Base-by-base conservation (phyloP, 2,329 filamentous ascomycete species). In the Penicillium vulpinum region DNA sequence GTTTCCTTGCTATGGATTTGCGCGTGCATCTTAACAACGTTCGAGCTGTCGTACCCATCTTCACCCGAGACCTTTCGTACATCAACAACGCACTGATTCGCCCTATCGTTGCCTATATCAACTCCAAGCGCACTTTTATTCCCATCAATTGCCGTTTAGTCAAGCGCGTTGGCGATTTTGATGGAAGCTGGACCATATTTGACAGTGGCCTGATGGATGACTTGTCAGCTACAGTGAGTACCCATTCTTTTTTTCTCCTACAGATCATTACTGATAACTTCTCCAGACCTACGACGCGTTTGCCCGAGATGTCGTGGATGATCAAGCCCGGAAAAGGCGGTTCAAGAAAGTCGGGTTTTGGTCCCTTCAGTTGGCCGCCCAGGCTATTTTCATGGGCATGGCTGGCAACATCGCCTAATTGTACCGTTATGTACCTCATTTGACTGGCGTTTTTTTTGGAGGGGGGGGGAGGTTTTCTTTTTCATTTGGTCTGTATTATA, bases 41-140 rank as follows among this genome's bases (percentile, higher is more conserved):
- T 43, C 91, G 92, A 65, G 94, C 94, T 28, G 88, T 89, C 3
- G 92, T 99, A 1, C 94, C 94, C 0, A 83, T 97, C 49, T 97
- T 99, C 77, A 96, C 90, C 1, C 88, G 86, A 16, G 89, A 97
- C 70, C 85, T 97, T 47, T 95, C 91, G 0, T 99, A 97, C 73
- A 89, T 97, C 68, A 97, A 97, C 75, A 95, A 96, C 73, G 92
- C 94, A 2, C 86, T 97, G 5, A 91, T 97, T 35, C 87, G 94
- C 5, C 94, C 94, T 16, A 99, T 99, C 59, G 92, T 99, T 39
- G 94, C 94, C 7, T 99, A 97, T 73, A 97, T 99, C 76, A 99
- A 99, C 75, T 90, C 91, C 40, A 91, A 92, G 73, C 88, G 88
- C 70, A 96, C 93, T 0, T 97, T 96, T 70, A 97, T 99, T 41